phyloP scores from a whole-genome alignment of 495 filamentous ascomycete genomes.

The Xylaria castorea region DNA sequence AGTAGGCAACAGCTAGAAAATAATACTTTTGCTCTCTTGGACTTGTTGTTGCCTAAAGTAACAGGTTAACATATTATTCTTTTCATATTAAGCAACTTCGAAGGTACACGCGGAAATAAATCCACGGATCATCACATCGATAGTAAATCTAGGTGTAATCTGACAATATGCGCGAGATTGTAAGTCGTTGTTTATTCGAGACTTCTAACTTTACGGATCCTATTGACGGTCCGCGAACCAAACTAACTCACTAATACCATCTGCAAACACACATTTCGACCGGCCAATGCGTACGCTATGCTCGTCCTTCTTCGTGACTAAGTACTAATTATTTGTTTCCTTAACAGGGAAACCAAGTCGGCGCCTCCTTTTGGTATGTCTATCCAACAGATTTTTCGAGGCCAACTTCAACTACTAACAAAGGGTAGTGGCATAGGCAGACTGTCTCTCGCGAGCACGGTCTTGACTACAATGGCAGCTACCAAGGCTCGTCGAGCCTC shows the following conservation, averaged over 20 bases:
- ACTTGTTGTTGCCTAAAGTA: not conserved
- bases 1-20: not conserved
- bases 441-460: conserved; percentile 11
- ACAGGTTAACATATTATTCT: not conserved
- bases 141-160: not conserved
- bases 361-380: conserved; percentile 8
- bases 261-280: not conserved
- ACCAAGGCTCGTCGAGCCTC: conserved; percentile 3
- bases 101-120: not conserved
- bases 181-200: not conserved
- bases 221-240: not conserved
- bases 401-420: not conserved
- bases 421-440: not conserved
- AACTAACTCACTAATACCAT: not conserved
- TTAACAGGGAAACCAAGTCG: conserved; percentile 7
- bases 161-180: conserved; percentile 9
- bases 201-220: not conserved
- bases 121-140: not conserved
- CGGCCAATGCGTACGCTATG: conserved; percentile 4
- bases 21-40: not conserved
- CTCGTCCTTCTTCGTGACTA: not conserved
- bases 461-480: conserved; percentile 5
- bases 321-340: not conserved
- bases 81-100: not conserved
- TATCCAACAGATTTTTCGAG: not conserved